Conservation (phyloP, 108 stramenopile genomes). For the Fragilaria radians region DNA sequence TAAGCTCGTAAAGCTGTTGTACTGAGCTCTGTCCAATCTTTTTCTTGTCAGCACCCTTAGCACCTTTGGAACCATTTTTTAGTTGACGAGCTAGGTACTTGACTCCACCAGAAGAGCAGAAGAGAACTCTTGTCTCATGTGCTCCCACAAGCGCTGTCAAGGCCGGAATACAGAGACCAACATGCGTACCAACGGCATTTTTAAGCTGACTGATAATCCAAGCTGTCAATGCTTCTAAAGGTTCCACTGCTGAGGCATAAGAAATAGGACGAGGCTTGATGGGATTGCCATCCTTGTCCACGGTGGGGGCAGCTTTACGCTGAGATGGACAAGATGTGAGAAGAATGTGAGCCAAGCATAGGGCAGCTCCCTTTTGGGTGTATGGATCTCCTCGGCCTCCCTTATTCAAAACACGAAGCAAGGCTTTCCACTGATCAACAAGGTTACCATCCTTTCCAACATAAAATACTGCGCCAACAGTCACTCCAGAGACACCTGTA, state of each 20-base stretch:
- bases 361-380: constrained; percentile 71
- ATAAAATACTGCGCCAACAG: constrained; percentile 74
- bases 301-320: constrained; percentile 14
- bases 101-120: constrained; percentile 77
- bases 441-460: constrained; percentile 75
- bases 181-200: constrained; percentile 50
- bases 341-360: constrained; percentile 65
- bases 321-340: constrained; percentile 77
- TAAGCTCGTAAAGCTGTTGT: constrained; percentile 93
- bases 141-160: constrained; percentile 70
- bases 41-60: constrained; percentile 32
- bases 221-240: constrained; percentile 72
- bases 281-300: constrained; percentile 18
- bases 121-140: constrained; percentile 65
- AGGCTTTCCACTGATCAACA: constrained; percentile 83
- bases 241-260: constrained; percentile 77
- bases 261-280: constrained; percentile 48
- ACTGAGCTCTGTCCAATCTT: constrained; percentile 67
- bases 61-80: too few species aligned
- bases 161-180: constrained; percentile 63
- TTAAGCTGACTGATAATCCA: constrained; percentile 85
- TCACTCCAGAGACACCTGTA: constrained; percentile 53
- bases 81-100: constrained; percentile 85
- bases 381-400: constrained; percentile 75
- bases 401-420: constrained; percentile 75